A percentile compares a stretch with the other conserved stretches of the same genome.
phyloP scores from a whole-genome alignment of 2,329 filamentous ascomycete genomes.

The Fusarium beomiforme region DNA sequence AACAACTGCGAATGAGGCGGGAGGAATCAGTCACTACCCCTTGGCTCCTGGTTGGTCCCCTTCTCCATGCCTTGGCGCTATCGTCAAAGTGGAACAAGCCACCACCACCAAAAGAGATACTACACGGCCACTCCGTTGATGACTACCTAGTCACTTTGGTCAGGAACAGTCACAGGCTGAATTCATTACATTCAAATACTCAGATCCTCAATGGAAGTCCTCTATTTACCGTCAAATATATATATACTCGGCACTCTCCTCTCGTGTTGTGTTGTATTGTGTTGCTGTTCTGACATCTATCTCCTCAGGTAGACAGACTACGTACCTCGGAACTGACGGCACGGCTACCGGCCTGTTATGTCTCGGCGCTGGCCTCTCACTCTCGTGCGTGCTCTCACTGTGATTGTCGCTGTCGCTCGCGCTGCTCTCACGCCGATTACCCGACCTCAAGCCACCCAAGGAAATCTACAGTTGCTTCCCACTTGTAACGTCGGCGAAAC shows the following conservation, averaged over 20 bases:
- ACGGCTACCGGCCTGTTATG: constrained; percentile 39
- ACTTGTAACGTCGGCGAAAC: constrained; percentile 25
- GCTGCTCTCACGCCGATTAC: constrained; percentile 15
- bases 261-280: background rate
- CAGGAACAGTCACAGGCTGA: background rate
- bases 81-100: background rate
- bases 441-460: constrained; percentile 15
- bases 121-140: constrained; percentile 13
- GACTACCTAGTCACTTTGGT: background rate
- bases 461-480: background rate
- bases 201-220: background rate
- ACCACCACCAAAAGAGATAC: background rate
- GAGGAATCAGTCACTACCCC: constrained; percentile 33
- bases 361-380: constrained; percentile 36
- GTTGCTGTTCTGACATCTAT: background rate
- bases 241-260: background rate
- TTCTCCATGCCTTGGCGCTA: constrained; percentile 30
- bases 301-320: too few relatives aligned
- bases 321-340: constrained; percentile 42
- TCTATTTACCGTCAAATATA: background rate
- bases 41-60: constrained; percentile 20
- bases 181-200: background rate
- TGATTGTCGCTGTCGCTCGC: background rate
- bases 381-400: constrained; percentile 18
- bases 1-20: constrained; percentile 28